Percentiles rank a stretch among this genome's conserved stretches.
Evolutionary conservation across 331 rosid genomes (phyloP).

Genomic region (Ulmus americana): DNA sequence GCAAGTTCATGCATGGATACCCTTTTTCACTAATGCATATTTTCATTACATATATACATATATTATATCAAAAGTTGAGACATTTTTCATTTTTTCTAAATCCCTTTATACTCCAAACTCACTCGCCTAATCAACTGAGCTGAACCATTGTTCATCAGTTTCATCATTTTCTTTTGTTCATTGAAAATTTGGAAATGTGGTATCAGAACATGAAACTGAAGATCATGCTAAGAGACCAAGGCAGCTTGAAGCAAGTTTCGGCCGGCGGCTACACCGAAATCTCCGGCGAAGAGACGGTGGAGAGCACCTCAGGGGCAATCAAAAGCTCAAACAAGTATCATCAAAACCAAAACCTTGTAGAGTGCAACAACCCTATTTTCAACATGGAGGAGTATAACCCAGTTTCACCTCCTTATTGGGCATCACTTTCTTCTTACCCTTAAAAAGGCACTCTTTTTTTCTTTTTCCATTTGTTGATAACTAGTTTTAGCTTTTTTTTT

Average conservation of each 20-base stretch:
- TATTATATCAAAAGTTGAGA: too few relatives aligned
- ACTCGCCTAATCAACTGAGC: too few relatives aligned
- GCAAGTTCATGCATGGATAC: slow-evolving; percentile 21
- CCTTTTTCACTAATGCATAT: neutral
- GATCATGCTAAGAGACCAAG: slow-evolving; percentile 58
- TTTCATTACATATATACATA: too few relatives aligned
- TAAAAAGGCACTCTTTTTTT: neutral
- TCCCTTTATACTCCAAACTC: too few relatives aligned
- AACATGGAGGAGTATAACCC: slow-evolving; percentile 37
- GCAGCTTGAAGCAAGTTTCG: slow-evolving; percentile 42
- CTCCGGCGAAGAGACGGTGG: slow-evolving; percentile 78
- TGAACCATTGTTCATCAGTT: too few relatives aligned
- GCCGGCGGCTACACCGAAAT: slow-evolving; percentile 50
- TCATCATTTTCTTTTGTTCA: too few relatives aligned
- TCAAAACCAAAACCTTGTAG: slow-evolving; percentile 19
- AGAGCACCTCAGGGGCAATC: slow-evolving; percentile 54
- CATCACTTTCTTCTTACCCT: slow-evolving; percentile 40
- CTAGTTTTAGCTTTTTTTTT: too few relatives aligned
- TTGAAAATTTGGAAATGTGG: neutral
- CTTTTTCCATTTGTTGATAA: too few relatives aligned
- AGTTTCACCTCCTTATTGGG: slow-evolving; percentile 37
- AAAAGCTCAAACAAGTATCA: slow-evolving; percentile 32
- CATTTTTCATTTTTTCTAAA: too few relatives aligned
- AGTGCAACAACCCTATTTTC: slow-evolving; percentile 20
- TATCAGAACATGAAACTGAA: slow-evolving; percentile 64